A percentile compares a stretch with the other conserved stretches of the same genome.
Evolutionary conservation across 768 basidiomycete species (phyloP).

Genomic region (Podaxis pistillaris): DNA sequence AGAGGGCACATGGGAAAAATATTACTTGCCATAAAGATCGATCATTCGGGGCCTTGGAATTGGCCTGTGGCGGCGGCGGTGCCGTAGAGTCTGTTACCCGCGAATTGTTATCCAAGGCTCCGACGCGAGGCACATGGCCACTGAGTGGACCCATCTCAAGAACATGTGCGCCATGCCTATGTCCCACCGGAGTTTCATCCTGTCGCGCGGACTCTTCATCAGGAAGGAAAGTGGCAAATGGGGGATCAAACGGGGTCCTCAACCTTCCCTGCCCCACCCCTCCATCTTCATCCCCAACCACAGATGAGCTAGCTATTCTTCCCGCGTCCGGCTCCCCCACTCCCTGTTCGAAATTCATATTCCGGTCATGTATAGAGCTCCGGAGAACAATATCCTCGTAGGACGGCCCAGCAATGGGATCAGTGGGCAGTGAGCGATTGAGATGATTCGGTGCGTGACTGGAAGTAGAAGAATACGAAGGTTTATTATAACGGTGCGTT

Average conservation of each 20-base stretch:
- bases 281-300: conserved; percentile 5
- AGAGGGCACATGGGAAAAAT: conserved; percentile 11
- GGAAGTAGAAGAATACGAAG: conserved; percentile 9
- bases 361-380: conserved; percentile 2
- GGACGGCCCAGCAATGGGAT: conserved; percentile 39
- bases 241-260: conserved; percentile 6
- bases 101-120: not conserved
- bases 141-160: not conserved
- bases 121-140: not conserved
- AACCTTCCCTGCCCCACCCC: conserved; percentile 13
- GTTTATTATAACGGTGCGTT: conserved; percentile 8
- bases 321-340: not conserved
- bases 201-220: not conserved
- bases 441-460: conserved; percentile 10
- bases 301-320: not conserved
- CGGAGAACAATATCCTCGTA: conserved; percentile 34
- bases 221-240: conserved; percentile 4
- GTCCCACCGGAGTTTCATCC: not conserved
- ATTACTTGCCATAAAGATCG: not conserved
- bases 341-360: not conserved
- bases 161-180: not conserved
- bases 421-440: conserved; percentile 18
- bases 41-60: not conserved
- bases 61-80: not conserved
- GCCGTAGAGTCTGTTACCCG: not conserved